A percentile compares a stretch with the other conserved stretches of the same genome.
Conservation (phyloP, 208 protist genomes). For the Trypanosoma cruzi region DNA sequence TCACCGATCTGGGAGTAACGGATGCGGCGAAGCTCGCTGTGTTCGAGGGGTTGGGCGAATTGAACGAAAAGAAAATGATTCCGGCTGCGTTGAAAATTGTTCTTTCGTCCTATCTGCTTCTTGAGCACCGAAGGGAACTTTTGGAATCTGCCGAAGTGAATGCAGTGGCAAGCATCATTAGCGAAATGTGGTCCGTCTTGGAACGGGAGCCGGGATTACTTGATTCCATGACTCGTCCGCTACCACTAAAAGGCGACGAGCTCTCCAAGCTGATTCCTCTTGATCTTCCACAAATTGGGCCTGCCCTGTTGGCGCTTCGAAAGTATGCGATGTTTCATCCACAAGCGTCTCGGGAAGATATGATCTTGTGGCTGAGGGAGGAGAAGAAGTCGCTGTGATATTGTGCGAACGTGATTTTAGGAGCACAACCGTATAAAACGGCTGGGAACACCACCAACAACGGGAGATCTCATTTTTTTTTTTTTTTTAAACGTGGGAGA, state of each 20-base stretch:
- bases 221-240: slow-evolving; percentile 35
- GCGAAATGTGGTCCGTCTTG: slow-evolving; percentile 37
- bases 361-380: slow-evolving; percentile 30
- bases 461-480: no score
- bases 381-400: slow-evolving; percentile 4
- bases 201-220: slow-evolving; percentile 46
- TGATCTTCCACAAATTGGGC: slow-evolving; percentile 47
- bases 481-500: no score
- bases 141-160: slow-evolving; percentile 15
- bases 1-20: slow-evolving; percentile 9
- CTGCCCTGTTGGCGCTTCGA: slow-evolving; percentile 51
- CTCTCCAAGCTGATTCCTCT: slow-evolving; percentile 51
- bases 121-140: slow-evolving; percentile 33
- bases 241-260: slow-evolving; percentile 75
- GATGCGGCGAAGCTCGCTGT: slow-evolving; percentile 39
- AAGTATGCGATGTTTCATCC: slow-evolving; percentile 62
- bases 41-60: slow-evolving; percentile 52
- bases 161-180: slow-evolving; percentile 19
- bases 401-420: not conserved
- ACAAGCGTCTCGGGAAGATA: slow-evolving; percentile 27
- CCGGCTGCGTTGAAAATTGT: slow-evolving; percentile 54
- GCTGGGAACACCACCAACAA: not conserved
- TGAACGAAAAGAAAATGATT: slow-evolving; percentile 62
- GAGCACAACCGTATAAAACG: not conserved
- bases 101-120: slow-evolving; percentile 51